A percentile compares a stretch with the other conserved stretches of the same genome.
Evolutionary conservation across 495 filamentous ascomycete species (phyloP).

Genomic region (Darksidea phi): DNA sequence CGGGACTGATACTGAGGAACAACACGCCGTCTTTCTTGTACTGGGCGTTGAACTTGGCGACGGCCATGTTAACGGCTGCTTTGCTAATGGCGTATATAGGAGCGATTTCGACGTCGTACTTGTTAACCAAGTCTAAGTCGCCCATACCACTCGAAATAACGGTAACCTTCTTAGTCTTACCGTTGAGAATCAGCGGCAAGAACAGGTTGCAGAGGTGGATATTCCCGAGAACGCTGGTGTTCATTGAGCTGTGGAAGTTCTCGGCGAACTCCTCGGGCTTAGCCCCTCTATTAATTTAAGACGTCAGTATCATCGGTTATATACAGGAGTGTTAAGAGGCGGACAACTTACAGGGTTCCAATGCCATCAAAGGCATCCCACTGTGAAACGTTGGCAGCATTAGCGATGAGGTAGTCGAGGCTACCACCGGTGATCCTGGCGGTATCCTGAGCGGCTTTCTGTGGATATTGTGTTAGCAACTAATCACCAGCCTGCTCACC

Average conservation of each 20-base stretch:
- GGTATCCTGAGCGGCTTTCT: slow-evolving; percentile 35
- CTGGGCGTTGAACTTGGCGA: slow-evolving; percentile 52
- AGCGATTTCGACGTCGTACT: slow-evolving; percentile 35
- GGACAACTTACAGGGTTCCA: slow-evolving; percentile 39
- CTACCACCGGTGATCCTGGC: slow-evolving; percentile 37
- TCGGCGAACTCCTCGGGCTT: slow-evolving; percentile 13
- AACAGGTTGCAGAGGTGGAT: slow-evolving; percentile 57
- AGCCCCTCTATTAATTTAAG: background rate
- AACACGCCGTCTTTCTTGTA: slow-evolving; percentile 54
- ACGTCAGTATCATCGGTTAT: background rate
- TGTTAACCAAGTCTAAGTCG: slow-evolving; percentile 49
- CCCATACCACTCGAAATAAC: slow-evolving; percentile 51
- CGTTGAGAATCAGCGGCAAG: slow-evolving; percentile 52
- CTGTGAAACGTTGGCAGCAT: slow-evolving; percentile 36
- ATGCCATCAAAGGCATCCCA: slow-evolving; percentile 38
- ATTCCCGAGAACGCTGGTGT: slow-evolving; percentile 50
- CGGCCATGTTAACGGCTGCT: slow-evolving; percentile 48
- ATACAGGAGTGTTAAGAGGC: slow-evolving; percentile 7
- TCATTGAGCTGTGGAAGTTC: slow-evolving; percentile 30
- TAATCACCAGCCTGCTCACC: too few species aligned
- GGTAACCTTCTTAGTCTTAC: slow-evolving; percentile 56
- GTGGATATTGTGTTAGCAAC: too few species aligned
- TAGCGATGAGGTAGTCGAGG: slow-evolving; percentile 45
- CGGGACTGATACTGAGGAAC: slow-evolving; percentile 53
- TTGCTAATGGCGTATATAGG: slow-evolving; percentile 47